Conservation (phyloP, 192 early-diverging fungal genomes). For the Coemansia sp. region DNA sequence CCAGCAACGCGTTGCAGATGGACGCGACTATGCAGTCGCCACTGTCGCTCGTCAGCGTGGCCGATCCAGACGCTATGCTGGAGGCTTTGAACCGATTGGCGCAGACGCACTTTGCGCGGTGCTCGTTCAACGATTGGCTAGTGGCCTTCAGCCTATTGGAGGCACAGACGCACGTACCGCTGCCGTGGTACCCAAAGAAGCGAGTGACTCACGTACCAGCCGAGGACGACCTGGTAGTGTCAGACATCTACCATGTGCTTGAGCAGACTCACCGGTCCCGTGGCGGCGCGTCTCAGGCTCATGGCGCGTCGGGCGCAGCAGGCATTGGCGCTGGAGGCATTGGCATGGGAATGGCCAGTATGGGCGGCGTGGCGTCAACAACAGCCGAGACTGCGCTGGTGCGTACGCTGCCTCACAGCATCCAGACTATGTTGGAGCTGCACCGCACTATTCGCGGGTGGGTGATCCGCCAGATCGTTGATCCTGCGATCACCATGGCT, state of each 20-base stretch:
- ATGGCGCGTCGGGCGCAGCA: constrained; percentile 4
- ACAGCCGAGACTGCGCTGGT: constrained; percentile 56
- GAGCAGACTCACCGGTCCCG: constrained; percentile 54
- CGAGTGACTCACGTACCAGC: constrained; percentile 38
- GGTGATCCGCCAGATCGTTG: constrained; percentile 61
- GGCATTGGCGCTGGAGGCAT: constrained; percentile 11
- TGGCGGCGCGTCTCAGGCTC: constrained; percentile 13
- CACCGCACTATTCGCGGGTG: constrained; percentile 68
- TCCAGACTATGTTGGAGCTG: constrained; percentile 63
- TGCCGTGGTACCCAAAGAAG: constrained; percentile 54
- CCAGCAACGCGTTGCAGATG: constrained; percentile 16
- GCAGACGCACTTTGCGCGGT: constrained; percentile 49
- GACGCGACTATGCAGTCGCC: constrained; percentile 23
- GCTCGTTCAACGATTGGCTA: constrained; percentile 54
- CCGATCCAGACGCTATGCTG: constrained; percentile 24
- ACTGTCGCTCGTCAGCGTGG: constrained; percentile 33
- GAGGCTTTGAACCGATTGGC: constrained; percentile 45
- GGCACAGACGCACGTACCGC: constrained; percentile 47
- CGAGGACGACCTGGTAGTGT: constrained; percentile 62
- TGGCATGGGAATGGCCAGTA: constrained; percentile 1
- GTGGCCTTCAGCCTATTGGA: constrained; percentile 50
- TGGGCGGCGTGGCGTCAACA: constrained; percentile 15
- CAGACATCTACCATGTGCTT: constrained; percentile 64
- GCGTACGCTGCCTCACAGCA: constrained; percentile 60
- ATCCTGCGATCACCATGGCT: constrained; percentile 45